Evolutionary conservation across 2,329 filamentous ascomycete genomes (phyloP).

Genomic region (Chaetomium olivaceum): DNA sequence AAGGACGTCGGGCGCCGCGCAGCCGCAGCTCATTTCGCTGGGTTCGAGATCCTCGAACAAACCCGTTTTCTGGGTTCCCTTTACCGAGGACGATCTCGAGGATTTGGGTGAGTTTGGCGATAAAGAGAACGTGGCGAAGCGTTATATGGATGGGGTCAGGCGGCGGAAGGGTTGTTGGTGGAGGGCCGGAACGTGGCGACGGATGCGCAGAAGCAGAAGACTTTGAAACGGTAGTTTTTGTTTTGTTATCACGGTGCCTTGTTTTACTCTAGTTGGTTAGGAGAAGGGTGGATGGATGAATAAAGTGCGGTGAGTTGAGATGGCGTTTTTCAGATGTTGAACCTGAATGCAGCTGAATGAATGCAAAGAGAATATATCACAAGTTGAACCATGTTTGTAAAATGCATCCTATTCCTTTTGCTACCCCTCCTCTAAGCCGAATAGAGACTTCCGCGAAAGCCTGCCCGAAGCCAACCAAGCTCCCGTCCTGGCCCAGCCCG

Average conservation of each 20-base stretch:
- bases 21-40: conserved; percentile 92
- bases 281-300: conserved; percentile 21
- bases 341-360: neutral
- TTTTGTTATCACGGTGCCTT: neutral
- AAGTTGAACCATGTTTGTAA: neutral
- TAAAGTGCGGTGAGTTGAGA: neutral
- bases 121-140: conserved; percentile 91
- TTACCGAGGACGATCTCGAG: conserved; percentile 94
- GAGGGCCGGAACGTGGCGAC: conserved; percentile 73
- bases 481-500: conserved; percentile 9
- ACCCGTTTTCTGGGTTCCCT: conserved; percentile 96
- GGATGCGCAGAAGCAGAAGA: conserved; percentile 90
- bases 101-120: conserved; percentile 93
- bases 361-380: neutral
- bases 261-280: neutral
- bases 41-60: conserved; percentile 95
- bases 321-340: neutral
- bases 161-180: conserved; percentile 81
- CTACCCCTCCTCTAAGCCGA: conserved; percentile 27
- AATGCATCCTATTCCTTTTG: conserved; percentile 27
- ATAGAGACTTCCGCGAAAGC: conserved; percentile 14
- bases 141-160: conserved; percentile 90
- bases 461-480: conserved; percentile 8
- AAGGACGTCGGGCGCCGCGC: conserved; percentile 85
- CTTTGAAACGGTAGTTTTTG: conserved; percentile 55